Base-by-base conservation (phyloP, 805 yeast genomes). In the Schwanniomyces sp. region DNA sequence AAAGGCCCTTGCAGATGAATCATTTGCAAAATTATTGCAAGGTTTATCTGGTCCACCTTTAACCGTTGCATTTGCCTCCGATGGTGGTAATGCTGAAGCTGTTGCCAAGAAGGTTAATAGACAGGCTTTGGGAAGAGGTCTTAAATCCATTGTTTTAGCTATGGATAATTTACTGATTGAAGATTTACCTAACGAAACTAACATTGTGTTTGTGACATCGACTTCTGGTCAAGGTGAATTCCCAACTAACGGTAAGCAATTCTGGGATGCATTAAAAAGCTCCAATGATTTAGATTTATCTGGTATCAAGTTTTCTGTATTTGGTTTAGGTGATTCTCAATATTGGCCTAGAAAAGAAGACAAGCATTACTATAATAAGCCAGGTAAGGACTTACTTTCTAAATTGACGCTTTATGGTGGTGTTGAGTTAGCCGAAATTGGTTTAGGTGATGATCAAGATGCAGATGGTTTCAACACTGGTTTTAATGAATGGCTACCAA, bases 311-410 rank as follows among this genome's bases (percentile, higher is more conserved):
- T 76, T 72, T 51, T 78, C 88, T 9, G 86, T 82, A 25, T 87
- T 87, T 57, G 92, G 91, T 59, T 74, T 86, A 61, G 94, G 94
- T 61, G 94, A 86, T 66, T 81, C 88, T 42, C 81, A 81, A 62
- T 91, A 92, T 74, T 92, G 98, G 98, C 98, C 98, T 58, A 82
- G 98, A 72, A 88, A 89, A 67, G 96, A 92, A 69, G 98, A 92
- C 71, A 84, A 84, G 57, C 92, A 88, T 66, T 92, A 88, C 72
- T 92, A 90, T 72, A 92, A 92, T 75, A 91, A 91, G 66, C 98
- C 98, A 12, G 81, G 86, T 16, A 78, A 78, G 54, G 97, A 91
- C 65, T 71, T 92, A 53, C 74, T 69, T 62, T 80, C 79, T 52
- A 83, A 85, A 52, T 70, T 92, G 52, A 72, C 70, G 52, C 71